A percentile compares a stretch with the other conserved stretches of the same genome.
Conservation (phyloP, 139 green algal species). For the Monoraphidium neglectum region DNA sequence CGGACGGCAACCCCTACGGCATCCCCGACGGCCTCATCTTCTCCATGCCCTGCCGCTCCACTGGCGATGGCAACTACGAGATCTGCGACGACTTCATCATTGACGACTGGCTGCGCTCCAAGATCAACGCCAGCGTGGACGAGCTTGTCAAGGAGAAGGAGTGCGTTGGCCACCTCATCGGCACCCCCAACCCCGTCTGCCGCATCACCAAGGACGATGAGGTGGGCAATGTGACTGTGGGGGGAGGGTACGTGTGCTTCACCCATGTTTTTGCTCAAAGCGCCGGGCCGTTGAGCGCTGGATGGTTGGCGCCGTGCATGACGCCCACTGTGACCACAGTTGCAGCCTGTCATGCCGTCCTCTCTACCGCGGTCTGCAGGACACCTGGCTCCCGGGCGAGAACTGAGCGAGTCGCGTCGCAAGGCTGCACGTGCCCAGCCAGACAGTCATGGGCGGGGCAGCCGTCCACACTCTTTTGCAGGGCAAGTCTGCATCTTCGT, state of each 20-base stretch:
- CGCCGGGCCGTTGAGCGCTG: too few species aligned
- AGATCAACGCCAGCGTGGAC: slow-evolving; percentile 71
- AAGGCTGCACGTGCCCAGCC: too few species aligned
- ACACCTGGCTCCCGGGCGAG: slow-evolving; percentile 87
- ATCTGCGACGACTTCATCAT: slow-evolving; percentile 81
- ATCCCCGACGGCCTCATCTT: slow-evolving; percentile 86
- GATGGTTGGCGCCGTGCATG: too few species aligned
- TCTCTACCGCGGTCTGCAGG: slow-evolving; percentile 49
- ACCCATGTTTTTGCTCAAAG: too few species aligned
- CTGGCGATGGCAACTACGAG: slow-evolving; percentile 89
- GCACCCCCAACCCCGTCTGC: too few species aligned
- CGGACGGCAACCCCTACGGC: slow-evolving; percentile 92
- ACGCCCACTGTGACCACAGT: slow-evolving; percentile 60
- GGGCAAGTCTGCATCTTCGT: neutral
- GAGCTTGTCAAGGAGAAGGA: slow-evolving; percentile 87
- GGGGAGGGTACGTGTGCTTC: too few species aligned
- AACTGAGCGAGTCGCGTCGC: too few species aligned
- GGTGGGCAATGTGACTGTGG: too few species aligned
- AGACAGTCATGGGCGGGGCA: too few species aligned
- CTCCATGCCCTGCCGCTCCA: slow-evolving; percentile 83
- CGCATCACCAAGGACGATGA: too few species aligned
- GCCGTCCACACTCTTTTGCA: neutral
- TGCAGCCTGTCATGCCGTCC: slow-evolving; percentile 65
- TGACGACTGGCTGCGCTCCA: slow-evolving; percentile 81
- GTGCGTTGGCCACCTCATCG: slow-evolving; percentile 61